These are phyloP conservation scores for Amanita muscaria DNA, from an alignment of 768 basidiomycete genomes.

Conservation along the genomic window DNA sequence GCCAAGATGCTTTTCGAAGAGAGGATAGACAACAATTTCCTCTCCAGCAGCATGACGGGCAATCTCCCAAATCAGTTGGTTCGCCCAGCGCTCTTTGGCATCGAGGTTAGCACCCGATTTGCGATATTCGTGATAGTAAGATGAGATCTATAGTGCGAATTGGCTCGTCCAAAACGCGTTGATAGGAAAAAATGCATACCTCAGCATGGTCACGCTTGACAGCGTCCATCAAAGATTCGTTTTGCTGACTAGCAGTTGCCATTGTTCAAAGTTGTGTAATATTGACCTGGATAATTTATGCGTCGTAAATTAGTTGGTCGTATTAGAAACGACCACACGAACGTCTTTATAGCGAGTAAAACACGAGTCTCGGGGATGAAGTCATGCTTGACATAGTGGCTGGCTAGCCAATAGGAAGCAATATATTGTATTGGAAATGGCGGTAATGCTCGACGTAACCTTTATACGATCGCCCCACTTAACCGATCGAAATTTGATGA, in stretches of 20 bases:
- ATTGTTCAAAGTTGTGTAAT: too few relatives aligned
- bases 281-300: too few relatives aligned
- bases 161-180: neutral
- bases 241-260: neutral
- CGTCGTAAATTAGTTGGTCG: too few relatives aligned
- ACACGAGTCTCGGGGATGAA: too few relatives aligned
- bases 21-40: slow-evolving; percentile 56
- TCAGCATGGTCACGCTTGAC: slow-evolving; percentile 44
- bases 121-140: slow-evolving; percentile 44
- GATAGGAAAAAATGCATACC: slow-evolving; percentile 18
- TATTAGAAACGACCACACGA: too few relatives aligned
- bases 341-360: too few relatives aligned
- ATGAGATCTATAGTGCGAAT: slow-evolving; percentile 38
- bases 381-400: too few relatives aligned
- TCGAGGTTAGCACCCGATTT: slow-evolving; percentile 32
- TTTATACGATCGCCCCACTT: too few relatives aligned
- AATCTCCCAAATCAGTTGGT: slow-evolving; percentile 51
- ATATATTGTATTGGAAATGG: too few relatives aligned
- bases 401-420: too few relatives aligned
- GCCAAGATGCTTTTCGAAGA: slow-evolving; percentile 51
- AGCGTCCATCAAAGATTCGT: slow-evolving; percentile 28
- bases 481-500: too few relatives aligned
- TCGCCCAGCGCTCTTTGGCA: slow-evolving; percentile 43
- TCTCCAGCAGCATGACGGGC: slow-evolving; percentile 54
- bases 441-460: too few relatives aligned